Percentiles rank a stretch among this genome's conserved stretches.
These are phyloP conservation scores for Amanita molliuscula DNA, from an alignment of 768 basidiomycete genomes.

Conservation along the genomic window DNA sequence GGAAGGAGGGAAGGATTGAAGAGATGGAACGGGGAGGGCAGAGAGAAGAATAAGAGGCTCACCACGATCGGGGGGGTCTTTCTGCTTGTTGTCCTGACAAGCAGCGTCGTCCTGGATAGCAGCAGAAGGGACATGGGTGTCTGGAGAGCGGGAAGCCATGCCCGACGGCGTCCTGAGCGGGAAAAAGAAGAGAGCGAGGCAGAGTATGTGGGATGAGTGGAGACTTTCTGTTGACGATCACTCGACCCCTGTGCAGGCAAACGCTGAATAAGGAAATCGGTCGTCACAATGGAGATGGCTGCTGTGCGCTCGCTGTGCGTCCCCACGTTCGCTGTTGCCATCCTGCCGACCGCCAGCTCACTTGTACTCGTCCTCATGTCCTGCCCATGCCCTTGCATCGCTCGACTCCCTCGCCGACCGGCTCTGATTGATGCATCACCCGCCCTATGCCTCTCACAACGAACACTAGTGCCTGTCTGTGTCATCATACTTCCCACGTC, in stretches of 20 bases:
- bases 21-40: neutral
- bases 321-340: neutral
- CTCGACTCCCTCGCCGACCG: neutral
- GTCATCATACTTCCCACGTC: conserved; percentile 3
- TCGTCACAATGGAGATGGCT: conserved; percentile 3
- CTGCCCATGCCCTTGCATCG: neutral
- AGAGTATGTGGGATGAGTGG: conserved; percentile 2
- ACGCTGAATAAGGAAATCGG: neutral
- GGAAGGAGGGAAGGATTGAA: too few species aligned
- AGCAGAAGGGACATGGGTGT: neutral
- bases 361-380: neutral
- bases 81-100: conserved; percentile 1
- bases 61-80: conserved; percentile 4
- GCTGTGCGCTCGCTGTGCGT: neutral
- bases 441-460: neutral
- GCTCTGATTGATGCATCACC: neutral
- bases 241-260: conserved; percentile 5
- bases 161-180: neutral
- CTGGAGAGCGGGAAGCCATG: neutral
- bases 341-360: neutral
- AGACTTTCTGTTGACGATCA: conserved; percentile 5
- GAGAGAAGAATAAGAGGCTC: neutral
- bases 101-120: neutral
- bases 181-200: neutral
- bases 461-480: neutral